phyloP scores from a whole-genome alignment of 208 protist genomes.

The Porcisia deanei region DNA sequence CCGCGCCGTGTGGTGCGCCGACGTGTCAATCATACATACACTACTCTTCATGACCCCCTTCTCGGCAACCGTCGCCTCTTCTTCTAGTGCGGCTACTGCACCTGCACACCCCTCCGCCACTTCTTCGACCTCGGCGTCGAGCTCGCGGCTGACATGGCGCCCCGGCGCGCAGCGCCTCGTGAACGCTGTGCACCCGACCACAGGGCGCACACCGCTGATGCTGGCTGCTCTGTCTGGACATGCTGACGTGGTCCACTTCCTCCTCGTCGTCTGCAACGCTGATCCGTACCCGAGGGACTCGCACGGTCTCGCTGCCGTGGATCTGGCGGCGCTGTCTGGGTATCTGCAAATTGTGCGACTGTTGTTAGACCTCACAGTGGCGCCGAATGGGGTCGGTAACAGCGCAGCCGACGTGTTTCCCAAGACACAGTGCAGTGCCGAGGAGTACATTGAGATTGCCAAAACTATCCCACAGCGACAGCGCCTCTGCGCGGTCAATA shows the following conservation, averaged over 20 bases:
- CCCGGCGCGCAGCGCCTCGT: constrained; percentile 59
- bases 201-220: constrained; percentile 80
- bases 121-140: not conserved
- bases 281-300: constrained; percentile 44
- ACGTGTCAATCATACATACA: constrained; percentile 51
- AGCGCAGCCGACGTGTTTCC: constrained; percentile 39
- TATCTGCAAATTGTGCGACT: constrained; percentile 51
- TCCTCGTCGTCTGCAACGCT: constrained; percentile 60
- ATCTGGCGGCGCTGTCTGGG: constrained; percentile 75
- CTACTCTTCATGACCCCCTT: constrained; percentile 57
- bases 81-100: not conserved
- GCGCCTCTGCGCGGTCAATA: constrained; percentile 55
- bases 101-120: not conserved
- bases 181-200: constrained; percentile 58
- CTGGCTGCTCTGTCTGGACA: constrained; percentile 72
- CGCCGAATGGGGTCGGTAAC: constrained; percentile 26
- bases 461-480: constrained; percentile 59
- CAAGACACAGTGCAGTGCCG: constrained; percentile 48
- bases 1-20: constrained; percentile 76
- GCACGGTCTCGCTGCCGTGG: constrained; percentile 57
- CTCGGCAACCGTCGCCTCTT: not conserved
- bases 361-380: constrained; percentile 31
- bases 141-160: constrained; percentile 36
- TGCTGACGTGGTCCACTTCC: constrained; percentile 46
- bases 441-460: constrained; percentile 72